Evolutionary conservation across 805 yeast genomes (phyloP), one percentile per base, ranked within the genome.

Genomic region (Starmera caribaea): DNA sequence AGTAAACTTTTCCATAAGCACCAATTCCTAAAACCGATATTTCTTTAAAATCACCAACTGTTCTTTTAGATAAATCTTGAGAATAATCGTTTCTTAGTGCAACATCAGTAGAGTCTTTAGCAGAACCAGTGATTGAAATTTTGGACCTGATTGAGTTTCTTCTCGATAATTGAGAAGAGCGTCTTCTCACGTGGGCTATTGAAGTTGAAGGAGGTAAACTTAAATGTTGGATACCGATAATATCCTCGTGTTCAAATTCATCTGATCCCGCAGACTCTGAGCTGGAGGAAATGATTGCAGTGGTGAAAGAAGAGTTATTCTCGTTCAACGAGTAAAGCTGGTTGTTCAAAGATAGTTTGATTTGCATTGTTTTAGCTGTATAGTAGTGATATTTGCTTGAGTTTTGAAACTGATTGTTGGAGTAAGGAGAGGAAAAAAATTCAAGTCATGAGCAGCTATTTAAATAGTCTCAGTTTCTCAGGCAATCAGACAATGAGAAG

Each of bases 1-100:
- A 61, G n/a, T 81, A 64, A 2, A 87, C 96, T 50, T 81, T 82
- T 2, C 96, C 96, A 53, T 81, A 87, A 2, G 95, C 85, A 3
- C 96, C 96, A 37, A 78, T 74, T 0, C 96, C 96, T 13, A 87
- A 63, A 1, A 84, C 88, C 44, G 73, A 76, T 4, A 85, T 55
- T 4, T 82, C 82, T 47, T 71, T 74, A 49, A 87, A 87, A 53
- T 88, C 95, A 7, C 43, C 37, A 2, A 66, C 41, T 6, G 51
- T 48, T 32, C 55, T 43, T 8, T 34, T 34, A 7, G 43, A 24
- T 8, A 38, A 17, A 16, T 45, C 50, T 1, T 28, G 32, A 0
- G 52, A 43, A 34, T 44, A 50, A 35, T 51, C 45, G 2, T 35
- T 34, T 1, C 30, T 38, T 2, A 52, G 11, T 6, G 28, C 16